Evolutionary conservation across 2,329 filamentous ascomycete species (phyloP), one percentile per base, ranked within the genome.

Genomic region (Fusarium sublunatum): DNA sequence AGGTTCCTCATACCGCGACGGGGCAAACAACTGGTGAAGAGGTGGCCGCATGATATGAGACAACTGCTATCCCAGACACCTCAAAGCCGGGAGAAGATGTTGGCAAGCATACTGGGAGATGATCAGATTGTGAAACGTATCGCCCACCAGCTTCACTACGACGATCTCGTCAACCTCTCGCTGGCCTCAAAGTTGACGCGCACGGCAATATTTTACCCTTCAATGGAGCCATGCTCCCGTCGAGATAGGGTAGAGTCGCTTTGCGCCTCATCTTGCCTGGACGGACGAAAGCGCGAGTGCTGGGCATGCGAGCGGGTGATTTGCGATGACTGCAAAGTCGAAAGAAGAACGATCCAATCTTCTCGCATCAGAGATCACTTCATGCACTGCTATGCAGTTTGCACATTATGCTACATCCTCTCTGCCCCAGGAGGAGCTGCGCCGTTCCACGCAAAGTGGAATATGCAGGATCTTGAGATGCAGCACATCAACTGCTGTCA

Each of bases 301-400:
- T 62, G 59, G 59, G 45, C 45, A 5, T 62, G 59, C 9, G 59
- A 61, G 5, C 45, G 59, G 1, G 57, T 62, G 7, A 41, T 61
- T 9, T 62, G 59, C n/a, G 12, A 45, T 6, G 59, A 35, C 12
- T 61, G 57, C 26, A 45, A 40, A 42, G 11, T 32, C 6, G 8
- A 44, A 2, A 52, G 34, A 13, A 11, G 10, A 4, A 12, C 13
- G 2, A 41, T 62, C 0, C 31, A 24, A 19, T 38, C 42, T 1
- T 62, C 59, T 0, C 57, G 59, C 0, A 31, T 62, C 6, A 41
- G 41, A 7, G 38, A 53, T 2, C 59, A 62, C 29, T 52, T 62
- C 13, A 7, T 24, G 2, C n/a, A 61, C n/a, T 62, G 59, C 6
- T 61, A 62, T 10, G 57, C 57, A 0, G 59, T 62, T 1, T 62